A percentile compares a stretch with the other conserved stretches of the same genome.
Evolutionary conservation across 306 rosid genomes (phyloP).

Genomic region (Lathyrus tuberosus): DNA sequence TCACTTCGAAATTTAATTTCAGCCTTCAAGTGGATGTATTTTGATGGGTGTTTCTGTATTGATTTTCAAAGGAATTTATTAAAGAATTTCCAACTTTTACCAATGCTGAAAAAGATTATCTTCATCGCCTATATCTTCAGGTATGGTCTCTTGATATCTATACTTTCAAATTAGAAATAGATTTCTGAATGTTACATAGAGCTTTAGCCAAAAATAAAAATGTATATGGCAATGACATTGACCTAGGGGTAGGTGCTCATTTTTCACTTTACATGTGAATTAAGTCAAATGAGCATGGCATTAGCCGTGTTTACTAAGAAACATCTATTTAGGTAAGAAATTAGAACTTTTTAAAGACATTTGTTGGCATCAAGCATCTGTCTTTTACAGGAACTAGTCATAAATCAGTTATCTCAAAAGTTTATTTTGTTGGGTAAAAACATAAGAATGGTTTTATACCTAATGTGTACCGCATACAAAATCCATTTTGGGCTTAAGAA

Average conservation of each 20-base stretch:
- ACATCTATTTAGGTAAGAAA: slow-evolving; percentile 16
- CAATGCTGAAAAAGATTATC: slow-evolving; percentile 57
- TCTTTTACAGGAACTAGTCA: slow-evolving; percentile 5
- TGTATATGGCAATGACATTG: not conserved
- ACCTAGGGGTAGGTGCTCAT: not conserved
- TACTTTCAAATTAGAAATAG: slow-evolving; percentile 21
- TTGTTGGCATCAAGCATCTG: not conserved
- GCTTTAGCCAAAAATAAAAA: slow-evolving; percentile 18
- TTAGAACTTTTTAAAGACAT: not conserved
- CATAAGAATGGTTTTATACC: slow-evolving; percentile 9
- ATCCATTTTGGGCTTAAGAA: not conserved
- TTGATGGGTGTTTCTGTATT: slow-evolving; percentile 30
- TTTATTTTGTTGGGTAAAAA: not conserved
- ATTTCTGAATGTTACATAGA: slow-evolving; percentile 24
- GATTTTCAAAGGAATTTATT: slow-evolving; percentile 52
- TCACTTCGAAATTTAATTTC: not conserved
- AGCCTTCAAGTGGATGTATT: slow-evolving; percentile 30
- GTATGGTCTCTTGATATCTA: slow-evolving; percentile 44
- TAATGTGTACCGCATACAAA: not conserved
- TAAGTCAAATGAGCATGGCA: slow-evolving; percentile 16
- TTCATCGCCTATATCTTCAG: slow-evolving; percentile 73
- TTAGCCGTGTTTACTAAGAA: slow-evolving; percentile 2
- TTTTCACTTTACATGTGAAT: slow-evolving; percentile 9
- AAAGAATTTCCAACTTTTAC: slow-evolving; percentile 63
- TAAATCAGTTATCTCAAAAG: not conserved